Evolutionary conservation across 257 asterid genomes (phyloP), one percentile per base, ranked within the genome.

Genomic region (Solanum lycopersicoides): DNA sequence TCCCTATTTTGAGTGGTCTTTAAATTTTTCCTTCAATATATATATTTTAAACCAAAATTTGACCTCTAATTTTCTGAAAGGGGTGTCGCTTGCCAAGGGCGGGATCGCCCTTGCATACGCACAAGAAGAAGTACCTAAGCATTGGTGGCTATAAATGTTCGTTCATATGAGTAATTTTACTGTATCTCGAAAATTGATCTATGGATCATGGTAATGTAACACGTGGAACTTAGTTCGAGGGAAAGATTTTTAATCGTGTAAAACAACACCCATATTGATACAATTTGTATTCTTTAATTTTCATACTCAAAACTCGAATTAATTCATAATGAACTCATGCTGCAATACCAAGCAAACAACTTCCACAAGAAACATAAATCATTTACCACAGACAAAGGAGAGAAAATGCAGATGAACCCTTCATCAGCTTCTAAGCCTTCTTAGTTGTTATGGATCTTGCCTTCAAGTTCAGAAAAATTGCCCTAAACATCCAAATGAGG

Each of bases 401-500:
- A 79, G 28, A 15, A 79, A 79, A 44, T 79, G 65, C 28, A 79
- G 1, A 79, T 79, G 84, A 79, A 44, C 23, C 30, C 69, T 79
- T 45, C 71, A 30, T 80, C 68, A 69, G 59, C 68, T 41, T 88
- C 41, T 60, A 88, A 45, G 65, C 87, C 89, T 88, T 88, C 87
- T 86, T 90, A 9, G 84, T 41, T 12, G 88, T 65, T 39, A 77
- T 35, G 10, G 92, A 88, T 90, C 90, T 90, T 66, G 92, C 92
- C 75, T 88, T 90, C 90, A 90, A 80, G 45, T 90, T 90, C 37
- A 90, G 82, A 82, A 90, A 90, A 25, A 90, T 86, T 35, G 92
- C 92, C 90, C 92, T 90, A 77, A 20, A 44, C 69, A 13, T 56
- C 14, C 79, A 41, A 60, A 75, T 25, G 34, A 47, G 56, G 30